phyloP scores from a whole-genome alignment of 345 rosid genomes.

The Linum trigynum region DNA sequence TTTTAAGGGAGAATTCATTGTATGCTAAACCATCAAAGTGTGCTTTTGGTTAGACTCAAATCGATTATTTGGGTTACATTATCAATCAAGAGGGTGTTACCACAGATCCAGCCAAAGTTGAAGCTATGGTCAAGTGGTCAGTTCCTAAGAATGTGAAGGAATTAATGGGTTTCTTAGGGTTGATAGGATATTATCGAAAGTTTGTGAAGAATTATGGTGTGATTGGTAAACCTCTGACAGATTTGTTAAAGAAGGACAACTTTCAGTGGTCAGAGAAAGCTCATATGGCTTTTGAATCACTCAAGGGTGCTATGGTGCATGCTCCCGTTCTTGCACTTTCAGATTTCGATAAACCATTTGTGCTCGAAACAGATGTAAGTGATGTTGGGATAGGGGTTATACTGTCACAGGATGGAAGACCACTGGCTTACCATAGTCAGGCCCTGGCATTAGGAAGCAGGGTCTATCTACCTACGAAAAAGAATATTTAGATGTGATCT shows the following conservation, averaged over 20 bases:
- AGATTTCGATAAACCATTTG: neutral
- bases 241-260: neutral
- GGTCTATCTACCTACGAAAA: constrained; percentile 2
- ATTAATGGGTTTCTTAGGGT: too few species aligned
- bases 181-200: too few species aligned
- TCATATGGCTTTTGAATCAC: neutral
- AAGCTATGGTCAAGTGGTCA: too few species aligned
- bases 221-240: neutral
- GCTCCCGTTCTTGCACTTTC: neutral
- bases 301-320: neutral
- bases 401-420: neutral
- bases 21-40: too few species aligned
- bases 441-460: neutral
- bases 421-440: constrained; percentile 1
- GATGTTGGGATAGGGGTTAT: neutral
- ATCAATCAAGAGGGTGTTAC: too few species aligned
- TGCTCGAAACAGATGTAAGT: too few species aligned
- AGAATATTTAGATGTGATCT: neutral
- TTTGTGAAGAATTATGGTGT: neutral
- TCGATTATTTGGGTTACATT: too few species aligned
- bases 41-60: too few species aligned
- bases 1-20: too few species aligned
- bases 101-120: too few species aligned
- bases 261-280: neutral
- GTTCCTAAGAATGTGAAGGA: too few species aligned